Conservation (phyloP, 1,139 yeast genomes). For the Diutina sp. region DNA sequence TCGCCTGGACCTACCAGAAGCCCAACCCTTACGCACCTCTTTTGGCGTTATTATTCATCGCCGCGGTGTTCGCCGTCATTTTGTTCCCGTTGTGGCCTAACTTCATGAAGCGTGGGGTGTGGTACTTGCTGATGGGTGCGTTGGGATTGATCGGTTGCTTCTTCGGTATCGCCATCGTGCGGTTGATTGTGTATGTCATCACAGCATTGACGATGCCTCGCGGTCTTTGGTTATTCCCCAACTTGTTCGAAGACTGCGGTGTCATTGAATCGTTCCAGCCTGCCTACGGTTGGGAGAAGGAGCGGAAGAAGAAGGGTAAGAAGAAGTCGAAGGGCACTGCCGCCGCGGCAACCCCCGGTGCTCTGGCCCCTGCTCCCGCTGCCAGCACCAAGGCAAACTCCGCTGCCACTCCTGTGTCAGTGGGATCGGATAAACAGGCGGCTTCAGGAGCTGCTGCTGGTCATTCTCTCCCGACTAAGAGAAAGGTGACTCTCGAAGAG, state of each 20-base stretch:
- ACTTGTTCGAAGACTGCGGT: constrained; percentile 90
- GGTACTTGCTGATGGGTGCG: constrained; percentile 74
- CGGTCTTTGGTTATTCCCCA: constrained; percentile 93
- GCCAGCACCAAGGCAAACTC: not conserved
- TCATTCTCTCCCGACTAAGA: constrained; percentile 6
- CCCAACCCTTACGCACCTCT: constrained; percentile 56
- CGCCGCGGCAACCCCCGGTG: constrained; percentile 7
- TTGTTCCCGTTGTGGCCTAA: constrained; percentile 96
- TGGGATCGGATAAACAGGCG: not conserved
- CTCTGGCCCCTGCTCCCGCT: constrained; percentile 9
- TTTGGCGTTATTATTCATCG: constrained; percentile 53
- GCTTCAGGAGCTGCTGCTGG: not conserved
- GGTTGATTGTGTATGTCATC: constrained; percentile 59
- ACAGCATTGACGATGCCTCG: constrained; percentile 47
- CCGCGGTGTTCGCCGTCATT: constrained; percentile 61
- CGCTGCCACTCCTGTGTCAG: not conserved
- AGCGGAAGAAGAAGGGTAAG: constrained; percentile 11
- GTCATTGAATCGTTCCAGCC: constrained; percentile 89
- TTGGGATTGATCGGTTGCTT: constrained; percentile 66
- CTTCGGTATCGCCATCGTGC: constrained; percentile 66
- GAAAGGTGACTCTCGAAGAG: constrained; percentile 32
- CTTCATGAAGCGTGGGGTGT: constrained; percentile 80
- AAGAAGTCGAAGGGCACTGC: constrained; percentile 6
- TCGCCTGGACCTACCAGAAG: constrained; percentile 75
- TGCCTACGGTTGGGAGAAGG: constrained; percentile 57